Evolutionary conservation across 805 yeast genomes (phyloP), one percentile per base, ranked within the genome.

Genomic region (Starmerella vaccinii): DNA sequence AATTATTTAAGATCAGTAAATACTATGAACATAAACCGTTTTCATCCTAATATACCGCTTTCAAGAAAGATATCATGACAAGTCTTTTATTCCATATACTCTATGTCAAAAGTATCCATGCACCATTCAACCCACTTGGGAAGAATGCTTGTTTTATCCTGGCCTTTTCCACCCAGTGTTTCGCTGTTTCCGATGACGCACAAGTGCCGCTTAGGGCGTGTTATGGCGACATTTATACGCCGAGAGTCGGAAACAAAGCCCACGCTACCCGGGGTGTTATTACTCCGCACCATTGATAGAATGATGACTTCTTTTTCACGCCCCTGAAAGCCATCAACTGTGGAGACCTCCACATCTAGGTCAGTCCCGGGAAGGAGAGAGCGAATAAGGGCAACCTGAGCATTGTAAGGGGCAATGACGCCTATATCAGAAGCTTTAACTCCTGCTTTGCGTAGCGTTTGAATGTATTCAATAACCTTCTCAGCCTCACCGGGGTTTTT

Each of bases 281-380:
- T 90, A 35, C 92, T 82, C 56, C 98, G 72, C 2, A 90, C 97
- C 49, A 90, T 65, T 1, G 92, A 75, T 12, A 92, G 68, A 1
- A 90, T 73, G 6, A 90, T 87, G 0, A 80, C 82, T 59, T 89
- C 94, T 64, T 90, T 92, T 62, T 90, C 98, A 54, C 97, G 71
- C 1, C 98, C 98, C 69, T 90, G 98, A 61, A 90, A 92, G 1
- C 97, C 97, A 68, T 90, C 98, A 4, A 90, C 90, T 0, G 97
- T 86, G 4, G 95, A 78, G 0, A 89, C 76, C 61, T 90, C 97
- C 5, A 90, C 68, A 2, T 54, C 61, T 3, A 5, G 10, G 13
- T 21, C 19, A 12, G 18, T n/a, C 0, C 47, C 37, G 4, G 57
- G 55, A 1, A 83, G 55, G 10, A 71, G 49, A 38, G 67, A 70